These are phyloP conservation scores for Aotearoamyces nothofagi DNA, from an alignment of 2,329 filamentous ascomycete genomes.

Conservation along the genomic window DNA sequence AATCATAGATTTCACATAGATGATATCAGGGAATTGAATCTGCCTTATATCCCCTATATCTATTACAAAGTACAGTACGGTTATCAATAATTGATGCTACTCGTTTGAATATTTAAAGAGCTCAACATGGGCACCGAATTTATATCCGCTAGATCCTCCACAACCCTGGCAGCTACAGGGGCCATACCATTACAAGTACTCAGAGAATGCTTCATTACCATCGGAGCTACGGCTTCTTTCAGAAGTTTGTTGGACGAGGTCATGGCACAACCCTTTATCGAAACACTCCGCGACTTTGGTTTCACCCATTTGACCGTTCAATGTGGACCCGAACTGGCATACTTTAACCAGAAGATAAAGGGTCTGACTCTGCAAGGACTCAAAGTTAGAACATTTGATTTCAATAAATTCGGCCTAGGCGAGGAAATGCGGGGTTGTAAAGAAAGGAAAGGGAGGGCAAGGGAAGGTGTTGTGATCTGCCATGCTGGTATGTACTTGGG, in stretches of 20 bases:
- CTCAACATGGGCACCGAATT: too few relatives aligned
- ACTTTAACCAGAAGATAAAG: constrained; percentile 26
- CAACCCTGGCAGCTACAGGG: too few relatives aligned
- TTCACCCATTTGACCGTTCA: constrained; percentile 69
- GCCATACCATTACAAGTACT: too few relatives aligned
- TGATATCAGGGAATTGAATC: too few relatives aligned
- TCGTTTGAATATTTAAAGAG: too few relatives aligned
- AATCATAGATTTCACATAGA: too few relatives aligned
- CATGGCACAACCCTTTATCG: constrained; percentile 46
- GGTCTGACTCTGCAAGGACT: constrained; percentile 24
- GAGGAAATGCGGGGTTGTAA: constrained; percentile 29
- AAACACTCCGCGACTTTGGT: constrained; percentile 35
- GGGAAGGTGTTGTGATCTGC: constrained; percentile 63
- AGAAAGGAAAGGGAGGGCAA: constrained; percentile 28
- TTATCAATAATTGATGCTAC: too few relatives aligned
- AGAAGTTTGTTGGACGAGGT: constrained; percentile 51
- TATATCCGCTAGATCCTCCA: too few relatives aligned
- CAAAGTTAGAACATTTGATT: constrained; percentile 47
- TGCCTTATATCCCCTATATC: too few relatives aligned
- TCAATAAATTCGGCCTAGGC: constrained; percentile 42
- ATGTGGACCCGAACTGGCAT: constrained; percentile 54
- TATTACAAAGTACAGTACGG: too few relatives aligned
- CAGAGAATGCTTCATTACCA: constrained; percentile 62
- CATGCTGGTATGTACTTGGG: constrained; percentile 70
- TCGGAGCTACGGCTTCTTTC: constrained; percentile 85